A percentile compares a stretch with the other conserved stretches of the same genome.
Evolutionary conservation across 208 protist genomes (phyloP).

Genomic region (Leishmania tarentolae): DNA sequence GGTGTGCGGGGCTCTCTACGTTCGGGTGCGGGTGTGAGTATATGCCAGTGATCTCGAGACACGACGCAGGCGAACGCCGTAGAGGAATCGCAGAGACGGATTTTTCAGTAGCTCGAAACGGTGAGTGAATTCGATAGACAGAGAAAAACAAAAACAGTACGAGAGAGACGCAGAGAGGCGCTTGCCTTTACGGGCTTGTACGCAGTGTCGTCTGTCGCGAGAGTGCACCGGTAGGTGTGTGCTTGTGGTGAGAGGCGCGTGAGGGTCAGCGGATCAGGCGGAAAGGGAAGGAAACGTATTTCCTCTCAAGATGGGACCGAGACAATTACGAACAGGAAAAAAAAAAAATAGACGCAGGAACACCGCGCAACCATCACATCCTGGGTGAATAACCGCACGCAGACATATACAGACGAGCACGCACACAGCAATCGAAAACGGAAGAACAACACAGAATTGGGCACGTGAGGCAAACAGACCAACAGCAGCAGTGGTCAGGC

Average conservation of each 20-base stretch:
- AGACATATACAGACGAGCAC: not conserved
- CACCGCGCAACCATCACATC: not conserved
- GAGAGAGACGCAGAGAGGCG: not conserved
- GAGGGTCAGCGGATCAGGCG: not conserved
- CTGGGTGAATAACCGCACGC: not conserved
- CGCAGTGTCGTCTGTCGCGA: not conserved
- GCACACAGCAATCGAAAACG: conserved; percentile 3
- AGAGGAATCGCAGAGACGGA: not conserved
- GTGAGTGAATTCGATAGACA: not conserved
- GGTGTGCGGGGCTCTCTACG: not conserved
- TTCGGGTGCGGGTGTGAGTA: not conserved
- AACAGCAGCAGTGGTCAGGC: not conserved
- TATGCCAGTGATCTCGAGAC: not conserved
- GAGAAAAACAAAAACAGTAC: not conserved
- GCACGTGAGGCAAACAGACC: not conserved
- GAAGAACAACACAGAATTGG: conserved; percentile 17
- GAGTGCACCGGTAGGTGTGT: not conserved
- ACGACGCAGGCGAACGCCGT: not conserved
- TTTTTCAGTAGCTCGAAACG: not conserved
- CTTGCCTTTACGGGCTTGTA: not conserved
- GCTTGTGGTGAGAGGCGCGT: not conserved
- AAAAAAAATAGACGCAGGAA: not conserved
- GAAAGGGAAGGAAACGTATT: not conserved
- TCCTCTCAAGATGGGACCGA: not conserved
- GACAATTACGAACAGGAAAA: not conserved